A percentile compares a stretch with the other conserved stretches of the same genome.
phyloP scores from a whole-genome alignment of 2,329 filamentous ascomycete species.

The Massarina eburnea region DNA sequence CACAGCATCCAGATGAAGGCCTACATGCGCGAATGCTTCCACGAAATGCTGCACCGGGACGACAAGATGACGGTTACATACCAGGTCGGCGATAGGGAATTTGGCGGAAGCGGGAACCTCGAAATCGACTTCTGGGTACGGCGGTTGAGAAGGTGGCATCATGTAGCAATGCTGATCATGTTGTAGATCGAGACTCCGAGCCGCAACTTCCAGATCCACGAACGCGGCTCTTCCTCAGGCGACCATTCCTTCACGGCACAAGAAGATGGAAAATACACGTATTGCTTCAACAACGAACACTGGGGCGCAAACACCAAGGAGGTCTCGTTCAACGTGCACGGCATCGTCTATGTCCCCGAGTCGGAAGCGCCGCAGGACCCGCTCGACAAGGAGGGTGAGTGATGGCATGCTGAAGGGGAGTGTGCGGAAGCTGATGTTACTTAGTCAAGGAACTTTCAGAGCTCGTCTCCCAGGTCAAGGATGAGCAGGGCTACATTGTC shows the following conservation, averaged over 20 bases:
- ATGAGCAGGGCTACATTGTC: constrained; percentile 97
- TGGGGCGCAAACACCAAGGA: constrained; percentile 97
- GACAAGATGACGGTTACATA: constrained; percentile 99
- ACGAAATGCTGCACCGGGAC: constrained; percentile 87
- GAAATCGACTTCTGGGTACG: constrained; percentile 97
- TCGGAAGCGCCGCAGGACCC: constrained; percentile 81
- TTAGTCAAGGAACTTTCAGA: constrained; percentile 81
- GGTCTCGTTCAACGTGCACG: constrained; percentile 98
- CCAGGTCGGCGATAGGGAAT: constrained; percentile 96
- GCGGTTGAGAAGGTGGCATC: background rate
- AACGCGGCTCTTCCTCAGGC: constrained; percentile 81
- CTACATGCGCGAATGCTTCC: constrained; percentile 96
- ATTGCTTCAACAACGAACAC: constrained; percentile 99
- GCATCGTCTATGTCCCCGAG: constrained; percentile 95
- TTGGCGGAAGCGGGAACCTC: constrained; percentile 89
- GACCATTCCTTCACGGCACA: constrained; percentile 89
- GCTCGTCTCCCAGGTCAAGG: constrained; percentile 87
- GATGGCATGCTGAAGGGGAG: rapidly evolving
- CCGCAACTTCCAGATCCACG: constrained; percentile 74
- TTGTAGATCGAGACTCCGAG: constrained; percentile 74
- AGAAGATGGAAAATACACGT: constrained; percentile 84
- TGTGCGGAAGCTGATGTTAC: constrained; percentile 13
- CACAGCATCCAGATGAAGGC: constrained; percentile 96
- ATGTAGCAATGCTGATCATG: constrained; percentile 10
- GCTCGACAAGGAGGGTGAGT: constrained; percentile 82